phyloP scores from a whole-genome alignment of 805 yeast species.

The Candida tallmaniae region DNA sequence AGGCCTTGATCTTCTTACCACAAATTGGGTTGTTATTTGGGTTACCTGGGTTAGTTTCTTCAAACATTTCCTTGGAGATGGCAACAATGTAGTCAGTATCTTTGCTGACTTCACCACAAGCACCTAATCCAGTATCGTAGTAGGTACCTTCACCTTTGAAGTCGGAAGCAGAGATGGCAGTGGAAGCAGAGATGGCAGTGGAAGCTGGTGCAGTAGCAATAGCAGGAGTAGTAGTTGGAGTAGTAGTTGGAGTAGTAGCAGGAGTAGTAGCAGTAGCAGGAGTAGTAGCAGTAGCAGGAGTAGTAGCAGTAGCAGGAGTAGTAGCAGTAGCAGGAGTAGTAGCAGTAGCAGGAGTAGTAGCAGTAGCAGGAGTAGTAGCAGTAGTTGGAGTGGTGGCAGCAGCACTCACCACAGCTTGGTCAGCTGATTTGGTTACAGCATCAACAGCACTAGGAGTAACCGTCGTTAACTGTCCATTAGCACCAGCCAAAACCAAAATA shows the following conservation, averaged over 20 bases:
- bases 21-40: conserved; percentile 47
- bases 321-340: conserved; percentile 1
- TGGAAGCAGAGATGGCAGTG: conserved; percentile 10
- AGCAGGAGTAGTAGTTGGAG: conserved; percentile 8
- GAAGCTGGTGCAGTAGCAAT: conserved; percentile 8
- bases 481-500: conserved; percentile 17
- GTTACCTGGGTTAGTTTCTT: conserved; percentile 30
- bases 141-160: conserved; percentile 40
- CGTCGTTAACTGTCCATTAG: conserved; percentile 10
- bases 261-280: conserved; percentile 4
- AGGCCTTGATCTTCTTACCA: conserved; percentile 47
- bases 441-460: conserved; percentile 10
- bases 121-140: conserved; percentile 45
- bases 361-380: conserved; percentile 6
- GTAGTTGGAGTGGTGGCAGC: conserved; percentile 9
- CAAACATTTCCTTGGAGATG: conserved; percentile 40
- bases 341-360: conserved; percentile 1
- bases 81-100: conserved; percentile 53
- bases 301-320: background rate
- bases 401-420: conserved; percentile 3
- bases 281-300: conserved; percentile 1
- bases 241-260: conserved; percentile 6
- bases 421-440: conserved; percentile 5
- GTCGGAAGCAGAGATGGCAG: conserved; percentile 8
- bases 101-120: conserved; percentile 48